Conservation (phyloP, 768 basidiomycete genomes). For the Dentipellis fragilis region DNA sequence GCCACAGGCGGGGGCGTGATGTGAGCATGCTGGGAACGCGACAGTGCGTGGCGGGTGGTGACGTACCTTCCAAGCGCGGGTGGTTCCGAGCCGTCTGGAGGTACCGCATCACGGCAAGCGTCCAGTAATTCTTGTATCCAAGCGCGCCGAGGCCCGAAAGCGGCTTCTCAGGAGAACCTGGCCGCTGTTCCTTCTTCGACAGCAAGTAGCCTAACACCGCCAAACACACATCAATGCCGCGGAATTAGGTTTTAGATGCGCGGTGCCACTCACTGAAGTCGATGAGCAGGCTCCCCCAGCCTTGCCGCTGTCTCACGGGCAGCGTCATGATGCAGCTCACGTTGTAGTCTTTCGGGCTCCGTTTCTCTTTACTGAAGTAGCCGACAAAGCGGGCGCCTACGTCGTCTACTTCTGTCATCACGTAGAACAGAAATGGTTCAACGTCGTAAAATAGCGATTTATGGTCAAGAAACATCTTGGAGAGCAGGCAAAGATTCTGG, state of each 20-base stretch:
- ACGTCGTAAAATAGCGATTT: constrained; percentile 99
- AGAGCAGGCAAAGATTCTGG: constrained; percentile 93
- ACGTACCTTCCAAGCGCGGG: constrained; percentile 64
- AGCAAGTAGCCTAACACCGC: constrained; percentile 71
- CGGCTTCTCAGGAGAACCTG: constrained; percentile 94
- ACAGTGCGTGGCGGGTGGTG: constrained; percentile 4
- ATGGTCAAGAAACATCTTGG: constrained; percentile 98
- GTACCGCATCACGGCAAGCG: constrained; percentile 75
- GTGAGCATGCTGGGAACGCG: too few relatives aligned
- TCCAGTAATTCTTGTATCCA: constrained; percentile 96
- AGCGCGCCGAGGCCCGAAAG: constrained; percentile 86
- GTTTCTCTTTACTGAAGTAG: constrained; percentile 98
- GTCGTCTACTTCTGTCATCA: constrained; percentile 88
- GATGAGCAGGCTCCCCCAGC: constrained; percentile 95
- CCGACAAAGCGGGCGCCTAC: constrained; percentile 90
- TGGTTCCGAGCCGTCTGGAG: constrained; percentile 48
- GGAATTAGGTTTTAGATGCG: neutral
- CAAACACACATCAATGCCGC: neutral
- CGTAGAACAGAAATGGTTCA: constrained; percentile 98
- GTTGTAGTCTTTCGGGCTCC: constrained; percentile 92
- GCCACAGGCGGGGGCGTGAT: neutral
- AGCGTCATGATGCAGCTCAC: constrained; percentile 99
- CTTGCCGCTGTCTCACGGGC: constrained; percentile 86
- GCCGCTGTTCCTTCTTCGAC: constrained; percentile 86
- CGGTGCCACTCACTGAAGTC: constrained; percentile 78